Evolutionary conservation across 805 yeast species (phyloP).

Genomic region (Candida morakotiae): DNA sequence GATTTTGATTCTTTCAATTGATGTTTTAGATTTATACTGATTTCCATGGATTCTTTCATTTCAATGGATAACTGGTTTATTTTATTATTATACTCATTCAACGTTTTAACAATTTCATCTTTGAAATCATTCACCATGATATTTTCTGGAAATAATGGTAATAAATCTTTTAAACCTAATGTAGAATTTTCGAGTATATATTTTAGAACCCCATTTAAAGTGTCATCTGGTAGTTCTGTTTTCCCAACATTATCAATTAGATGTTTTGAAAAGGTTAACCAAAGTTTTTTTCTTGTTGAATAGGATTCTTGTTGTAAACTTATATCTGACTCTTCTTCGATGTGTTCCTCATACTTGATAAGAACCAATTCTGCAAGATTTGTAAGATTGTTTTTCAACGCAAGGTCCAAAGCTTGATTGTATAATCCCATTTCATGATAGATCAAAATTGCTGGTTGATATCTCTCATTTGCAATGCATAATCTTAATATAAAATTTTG

Average conservation of each 20-base stretch:
- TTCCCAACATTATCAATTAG: slow-evolving; percentile 34
- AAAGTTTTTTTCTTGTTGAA: slow-evolving; percentile 58
- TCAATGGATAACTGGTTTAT: slow-evolving; percentile 67
- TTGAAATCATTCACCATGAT: slow-evolving; percentile 78
- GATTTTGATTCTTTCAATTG: slow-evolving; percentile 49
- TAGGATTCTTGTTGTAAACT: slow-evolving; percentile 32
- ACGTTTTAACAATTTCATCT: slow-evolving; percentile 74
- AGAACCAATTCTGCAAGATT: slow-evolving; percentile 46
- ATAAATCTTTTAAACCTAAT: slow-evolving; percentile 70
- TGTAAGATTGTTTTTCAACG: slow-evolving; percentile 56
- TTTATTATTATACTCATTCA: slow-evolving; percentile 65
- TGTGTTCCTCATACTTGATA: slow-evolving; percentile 25
- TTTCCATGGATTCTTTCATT: slow-evolving; percentile 67
- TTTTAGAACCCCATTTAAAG: slow-evolving; percentile 22
- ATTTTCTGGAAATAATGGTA: slow-evolving; percentile 83
- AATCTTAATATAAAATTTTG: slow-evolving; percentile 71
- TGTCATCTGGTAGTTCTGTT: slow-evolving; percentile 10
- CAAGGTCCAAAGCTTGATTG: slow-evolving; percentile 78
- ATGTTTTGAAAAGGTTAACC: slow-evolving; percentile 63
- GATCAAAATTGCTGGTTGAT: slow-evolving; percentile 68
- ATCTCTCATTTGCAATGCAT: slow-evolving; percentile 56
- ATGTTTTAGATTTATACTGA: slow-evolving; percentile 52
- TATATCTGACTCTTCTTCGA: slow-evolving; percentile 13
- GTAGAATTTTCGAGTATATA: slow-evolving; percentile 27
- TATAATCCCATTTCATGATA: slow-evolving; percentile 58